phyloP scores from a whole-genome alignment of 2,329 filamentous ascomycete genomes.

The Beauveria asiatica region DNA sequence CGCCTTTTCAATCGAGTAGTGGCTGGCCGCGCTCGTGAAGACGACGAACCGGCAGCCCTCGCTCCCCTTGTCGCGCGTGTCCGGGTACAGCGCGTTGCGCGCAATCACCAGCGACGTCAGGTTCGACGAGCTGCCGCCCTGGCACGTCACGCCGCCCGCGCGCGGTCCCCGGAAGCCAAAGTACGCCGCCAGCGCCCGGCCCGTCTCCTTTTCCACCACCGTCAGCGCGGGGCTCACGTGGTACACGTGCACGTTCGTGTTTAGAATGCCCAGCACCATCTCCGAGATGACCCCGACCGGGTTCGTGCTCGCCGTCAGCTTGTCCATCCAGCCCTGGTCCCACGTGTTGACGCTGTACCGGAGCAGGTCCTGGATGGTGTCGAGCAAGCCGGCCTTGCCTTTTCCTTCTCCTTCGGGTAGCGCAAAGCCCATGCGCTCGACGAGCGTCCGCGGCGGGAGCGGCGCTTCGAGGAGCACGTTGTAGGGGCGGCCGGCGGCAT shows the following conservation, averaged over 20 bases:
- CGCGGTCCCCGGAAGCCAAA: constrained; percentile 67
- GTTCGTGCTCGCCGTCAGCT: constrained; percentile 85
- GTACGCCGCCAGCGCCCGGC: constrained; percentile 60
- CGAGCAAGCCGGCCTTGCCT: constrained; percentile 66
- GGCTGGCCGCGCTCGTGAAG: constrained; percentile 82
- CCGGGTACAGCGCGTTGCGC: constrained; percentile 73
- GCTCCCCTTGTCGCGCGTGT: constrained; percentile 67
- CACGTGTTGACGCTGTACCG: constrained; percentile 92
- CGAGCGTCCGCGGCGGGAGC: constrained; percentile 49
- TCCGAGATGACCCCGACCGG: constrained; percentile 86
- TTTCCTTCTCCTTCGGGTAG: constrained; percentile 46
- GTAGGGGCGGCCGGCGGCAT: constrained; percentile 30
- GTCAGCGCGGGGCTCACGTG: constrained; percentile 85
- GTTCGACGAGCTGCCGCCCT: constrained; percentile 80
- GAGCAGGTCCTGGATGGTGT: constrained; percentile 61
- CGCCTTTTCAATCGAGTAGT: constrained; percentile 92
- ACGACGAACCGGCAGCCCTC: constrained; percentile 64
- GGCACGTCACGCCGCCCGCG: constrained; percentile 67
- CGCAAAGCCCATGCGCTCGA: constrained; percentile 46
- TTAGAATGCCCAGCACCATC: constrained; percentile 72
- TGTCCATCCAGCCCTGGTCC: constrained; percentile 94
- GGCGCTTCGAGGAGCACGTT: constrained; percentile 53
- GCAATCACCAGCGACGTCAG: constrained; percentile 78
- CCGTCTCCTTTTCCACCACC: constrained; percentile 77
- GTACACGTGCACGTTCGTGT: constrained; percentile 92